Evolutionary conservation across 2,329 filamentous ascomycete species (phyloP).

Genomic region (Apiospora rasikravindrae): DNA sequence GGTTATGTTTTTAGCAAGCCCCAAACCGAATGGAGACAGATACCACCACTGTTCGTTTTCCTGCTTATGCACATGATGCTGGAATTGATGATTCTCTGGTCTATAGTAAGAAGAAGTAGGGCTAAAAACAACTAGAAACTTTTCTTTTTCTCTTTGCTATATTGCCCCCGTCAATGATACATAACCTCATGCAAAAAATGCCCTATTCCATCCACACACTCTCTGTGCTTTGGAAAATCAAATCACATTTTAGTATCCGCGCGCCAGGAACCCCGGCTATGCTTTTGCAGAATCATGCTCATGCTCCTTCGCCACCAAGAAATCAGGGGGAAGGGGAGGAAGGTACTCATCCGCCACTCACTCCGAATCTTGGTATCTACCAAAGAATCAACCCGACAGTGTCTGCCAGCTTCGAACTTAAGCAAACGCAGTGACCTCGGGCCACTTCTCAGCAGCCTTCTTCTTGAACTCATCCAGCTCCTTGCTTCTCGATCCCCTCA

Average conservation of each 20-base stretch:
- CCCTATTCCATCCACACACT: not conserved
- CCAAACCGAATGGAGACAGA: not conserved
- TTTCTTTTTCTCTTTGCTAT: not conserved
- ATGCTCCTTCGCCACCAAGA: not conserved
- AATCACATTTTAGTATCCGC: slow-evolving; percentile 2
- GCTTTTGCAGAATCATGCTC: slow-evolving; percentile 1
- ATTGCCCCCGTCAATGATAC: not conserved
- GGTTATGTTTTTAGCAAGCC: not conserved
- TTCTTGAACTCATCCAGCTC: slow-evolving; percentile 55
- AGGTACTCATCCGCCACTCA: not conserved
- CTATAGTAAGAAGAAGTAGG: not conserved
- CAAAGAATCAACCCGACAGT: not conserved
- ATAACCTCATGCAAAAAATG: not conserved
- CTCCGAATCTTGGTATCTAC: not conserved
- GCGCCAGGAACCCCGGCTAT: slow-evolving; percentile 7
- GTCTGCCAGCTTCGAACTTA: slow-evolving; percentile 27
- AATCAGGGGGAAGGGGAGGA: not conserved
- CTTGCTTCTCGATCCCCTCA: slow-evolving; percentile 56
- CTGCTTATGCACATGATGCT: too few species aligned
- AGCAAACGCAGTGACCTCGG: slow-evolving; percentile 53
- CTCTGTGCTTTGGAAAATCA: not conserved
- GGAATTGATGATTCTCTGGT: not conserved
- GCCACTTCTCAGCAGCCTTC: slow-evolving; percentile 56
- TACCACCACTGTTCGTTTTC: not conserved
- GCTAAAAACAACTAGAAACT: slow-evolving; percentile 3